These are phyloP conservation scores for Gossypium mustelinum DNA, from an alignment of 345 rosid species.

Conservation along the genomic window DNA sequence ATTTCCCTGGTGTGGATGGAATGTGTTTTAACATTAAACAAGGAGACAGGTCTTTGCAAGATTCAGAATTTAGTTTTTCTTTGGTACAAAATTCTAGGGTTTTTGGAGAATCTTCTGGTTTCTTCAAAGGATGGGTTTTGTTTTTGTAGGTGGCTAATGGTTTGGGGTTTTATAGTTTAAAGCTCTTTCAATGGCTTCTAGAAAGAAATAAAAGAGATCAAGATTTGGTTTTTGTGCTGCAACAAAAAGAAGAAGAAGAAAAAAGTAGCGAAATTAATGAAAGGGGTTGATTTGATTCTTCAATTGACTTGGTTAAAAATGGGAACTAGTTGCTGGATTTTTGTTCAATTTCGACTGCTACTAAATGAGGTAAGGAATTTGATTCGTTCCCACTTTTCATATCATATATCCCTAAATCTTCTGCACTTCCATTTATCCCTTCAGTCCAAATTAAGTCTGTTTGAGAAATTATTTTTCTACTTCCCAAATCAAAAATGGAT, in stretches of 20 bases:
- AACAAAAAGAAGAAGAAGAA: conserved; percentile 13
- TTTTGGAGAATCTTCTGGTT: conserved; percentile 1
- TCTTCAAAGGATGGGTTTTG: not conserved
- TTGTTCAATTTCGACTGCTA: not conserved
- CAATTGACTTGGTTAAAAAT: conserved; percentile 15
- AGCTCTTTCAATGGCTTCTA: not conserved
- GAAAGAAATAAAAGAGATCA: not conserved
- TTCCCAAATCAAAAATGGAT: too few relatives aligned
- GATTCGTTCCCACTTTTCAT: conserved; percentile 18
- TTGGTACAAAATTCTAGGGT: too few relatives aligned
- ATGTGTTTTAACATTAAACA: conserved; percentile 73
- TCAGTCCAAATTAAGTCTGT: too few relatives aligned
- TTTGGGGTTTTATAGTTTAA: not conserved
- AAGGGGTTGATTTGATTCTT: not conserved
- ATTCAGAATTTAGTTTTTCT: not conserved
- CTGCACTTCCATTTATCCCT: not conserved
- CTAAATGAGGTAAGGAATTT: not conserved
- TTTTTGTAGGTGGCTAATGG: not conserved
- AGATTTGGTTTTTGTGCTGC: not conserved
- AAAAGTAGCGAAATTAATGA: conserved; percentile 18
- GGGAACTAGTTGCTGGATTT: not conserved
- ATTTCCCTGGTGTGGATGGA: conserved; percentile 89
- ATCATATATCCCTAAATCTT: not conserved
- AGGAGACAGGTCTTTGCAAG: not conserved
- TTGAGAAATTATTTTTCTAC: too few relatives aligned